These are phyloP conservation scores for Skeletonema menzelii DNA, from an alignment of 108 stramenopile genomes.

Conservation along the genomic window DNA sequence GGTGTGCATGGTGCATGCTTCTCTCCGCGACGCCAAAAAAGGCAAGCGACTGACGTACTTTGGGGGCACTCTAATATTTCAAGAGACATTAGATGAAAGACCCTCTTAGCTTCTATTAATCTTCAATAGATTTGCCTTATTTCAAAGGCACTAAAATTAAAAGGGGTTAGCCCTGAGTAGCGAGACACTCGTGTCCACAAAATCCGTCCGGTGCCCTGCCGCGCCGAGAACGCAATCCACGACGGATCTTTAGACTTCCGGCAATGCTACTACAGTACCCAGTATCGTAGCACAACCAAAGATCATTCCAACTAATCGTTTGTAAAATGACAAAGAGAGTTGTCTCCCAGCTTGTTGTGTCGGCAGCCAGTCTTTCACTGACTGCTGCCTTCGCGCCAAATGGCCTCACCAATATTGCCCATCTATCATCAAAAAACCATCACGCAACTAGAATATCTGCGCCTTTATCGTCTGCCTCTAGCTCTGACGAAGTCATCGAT, in stretches of 20 bases:
- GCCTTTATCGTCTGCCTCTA: background rate
- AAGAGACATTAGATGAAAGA: background rate
- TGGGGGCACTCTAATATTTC: background rate
- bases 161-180: background rate
- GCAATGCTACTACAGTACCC: background rate
- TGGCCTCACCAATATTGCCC: background rate
- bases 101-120: too few species aligned
- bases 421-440: background rate
- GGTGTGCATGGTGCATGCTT: too few species aligned
- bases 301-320: background rate
- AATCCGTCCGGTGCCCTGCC: too few species aligned
- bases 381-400: background rate
- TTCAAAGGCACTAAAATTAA: background rate
- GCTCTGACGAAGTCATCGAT: background rate
- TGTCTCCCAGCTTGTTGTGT: background rate
- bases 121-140: too few species aligned
- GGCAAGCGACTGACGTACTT: background rate
- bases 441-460: background rate
- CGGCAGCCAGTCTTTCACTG: conserved; percentile 1
- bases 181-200: background rate
- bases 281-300: background rate
- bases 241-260: background rate
- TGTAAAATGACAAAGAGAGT: background rate
- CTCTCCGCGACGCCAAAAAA: background rate
- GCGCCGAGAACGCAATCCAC: background rate